Evolutionary conservation across 148 eudicot genomes (phyloP), one percentile per base, ranked within the genome.

Genomic region (Selenicereus undatus): DNA sequence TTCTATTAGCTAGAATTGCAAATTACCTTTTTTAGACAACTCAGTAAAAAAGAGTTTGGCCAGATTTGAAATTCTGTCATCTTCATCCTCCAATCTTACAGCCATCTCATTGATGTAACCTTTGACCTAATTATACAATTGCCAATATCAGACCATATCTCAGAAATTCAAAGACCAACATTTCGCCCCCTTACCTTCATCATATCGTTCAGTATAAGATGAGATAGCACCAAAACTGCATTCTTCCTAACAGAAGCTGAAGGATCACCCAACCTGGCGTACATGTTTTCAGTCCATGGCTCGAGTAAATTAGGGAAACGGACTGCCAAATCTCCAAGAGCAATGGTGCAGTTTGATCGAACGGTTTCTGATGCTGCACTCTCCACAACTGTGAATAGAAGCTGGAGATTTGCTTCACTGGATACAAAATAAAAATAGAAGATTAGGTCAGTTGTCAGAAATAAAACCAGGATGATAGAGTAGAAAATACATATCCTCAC

Each of bases 271-370:
- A 96, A 87, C 68, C 97, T 91, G 52, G 95, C 90, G 89, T 96
- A 96, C 90, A 96, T 91, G 82, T 93, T 89, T 81, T 96, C 98
- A 11, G 99, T 96, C 98, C 99, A 96, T 68, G 99, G 99, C 85
- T 96, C 99, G 84, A 96, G 81, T 78, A 93, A 81, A 89, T 96
- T 96, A 54, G 99, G 99, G 88, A 92, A 92, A 45, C 99, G 98
- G 82, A 96, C 97, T 17, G 98, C 97, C 78, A 96, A 84, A 80
- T 96, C 99, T 60, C 99, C 99, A 87, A 96, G 94, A 80, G 98
- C 95, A 69, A 96, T 89, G 52, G 95, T 96, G 85, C 99, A 96
- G 86, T 96, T 96, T 69, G 98, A 93, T 56, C 99, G 93, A 86
- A 96, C 99, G 84, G 87, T 87, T 84, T 96, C 98, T 76, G 99